Conservation (phyloP, 2,329 filamentous ascomycete species). For the Talaromyces amestolkiae region DNA sequence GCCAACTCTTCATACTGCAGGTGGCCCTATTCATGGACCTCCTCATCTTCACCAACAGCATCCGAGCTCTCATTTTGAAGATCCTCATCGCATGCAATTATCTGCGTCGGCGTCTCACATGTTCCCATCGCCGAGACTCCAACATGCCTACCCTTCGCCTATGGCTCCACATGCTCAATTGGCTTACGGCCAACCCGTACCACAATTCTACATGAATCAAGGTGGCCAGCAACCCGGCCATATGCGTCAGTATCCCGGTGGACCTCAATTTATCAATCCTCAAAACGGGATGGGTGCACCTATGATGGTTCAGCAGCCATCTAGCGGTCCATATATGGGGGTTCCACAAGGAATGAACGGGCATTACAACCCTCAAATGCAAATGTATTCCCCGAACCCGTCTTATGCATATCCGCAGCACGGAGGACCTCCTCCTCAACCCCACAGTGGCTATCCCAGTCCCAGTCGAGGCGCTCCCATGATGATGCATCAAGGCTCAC, state of each 20-base stretch:
- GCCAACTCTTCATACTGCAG: slow-evolving; percentile 64
- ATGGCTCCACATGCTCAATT: slow-evolving; percentile 69
- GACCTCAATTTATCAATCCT: slow-evolving; percentile 68
- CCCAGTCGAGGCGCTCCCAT: slow-evolving; percentile 80
- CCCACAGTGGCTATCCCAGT: slow-evolving; percentile 78
- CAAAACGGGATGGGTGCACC: slow-evolving; percentile 70
- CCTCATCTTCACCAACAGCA: slow-evolving; percentile 78
- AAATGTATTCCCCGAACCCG: slow-evolving; percentile 76
- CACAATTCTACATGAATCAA: slow-evolving; percentile 68
- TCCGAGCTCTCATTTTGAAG: slow-evolving; percentile 68
- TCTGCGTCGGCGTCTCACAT: slow-evolving; percentile 79
- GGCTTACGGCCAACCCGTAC: slow-evolving; percentile 69
- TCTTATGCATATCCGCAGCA: slow-evolving; percentile 65
- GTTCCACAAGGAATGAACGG: slow-evolving; percentile 68
- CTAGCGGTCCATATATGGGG: slow-evolving; percentile 67
- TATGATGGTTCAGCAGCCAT: slow-evolving; percentile 79
- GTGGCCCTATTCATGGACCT: slow-evolving; percentile 71
- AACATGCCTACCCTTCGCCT: slow-evolving; percentile 65
- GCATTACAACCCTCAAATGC: slow-evolving; percentile 69
- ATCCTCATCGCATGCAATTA: slow-evolving; percentile 84
- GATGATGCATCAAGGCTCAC: slow-evolving; percentile 94
- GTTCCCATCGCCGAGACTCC: slow-evolving; percentile 78
- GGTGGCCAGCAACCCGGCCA: slow-evolving; percentile 68
- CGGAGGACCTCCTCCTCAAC: slow-evolving; percentile 48
- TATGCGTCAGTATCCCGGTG: slow-evolving; percentile 70